A percentile compares a stretch with the other conserved stretches of the same genome.
Evolutionary conservation across 768 basidiomycete genomes (phyloP).

Genomic region (Sarcodon sp.): DNA sequence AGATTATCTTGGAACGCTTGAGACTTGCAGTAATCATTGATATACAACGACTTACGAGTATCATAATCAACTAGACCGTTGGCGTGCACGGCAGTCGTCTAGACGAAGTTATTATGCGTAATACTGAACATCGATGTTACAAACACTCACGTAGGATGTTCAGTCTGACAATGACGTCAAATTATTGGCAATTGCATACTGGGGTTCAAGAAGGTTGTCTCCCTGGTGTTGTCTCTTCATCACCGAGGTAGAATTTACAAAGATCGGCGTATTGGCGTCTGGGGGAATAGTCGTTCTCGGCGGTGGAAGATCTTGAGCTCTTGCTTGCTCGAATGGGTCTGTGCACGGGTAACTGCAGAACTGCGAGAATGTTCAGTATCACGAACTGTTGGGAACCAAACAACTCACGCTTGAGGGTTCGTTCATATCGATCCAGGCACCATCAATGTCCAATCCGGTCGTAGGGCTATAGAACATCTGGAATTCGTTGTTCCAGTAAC

Average conservation of each 20-base stretch:
- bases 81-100: conserved; percentile 30
- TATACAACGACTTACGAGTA: conserved; percentile 20
- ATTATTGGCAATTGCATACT: conserved; percentile 48
- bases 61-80: conserved; percentile 51
- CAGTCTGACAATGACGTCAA: conserved; percentile 34
- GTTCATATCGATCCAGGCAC: conserved; percentile 71
- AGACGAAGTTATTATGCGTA: neutral
- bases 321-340: conserved; percentile 47
- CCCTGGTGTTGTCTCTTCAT: conserved; percentile 15
- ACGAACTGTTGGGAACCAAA: neutral
- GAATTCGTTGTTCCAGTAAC: conserved; percentile 57
- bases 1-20: conserved; percentile 34
- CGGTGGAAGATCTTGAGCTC: conserved; percentile 39
- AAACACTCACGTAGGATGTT: conserved; percentile 36
- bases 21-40: neutral
- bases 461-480: conserved; percentile 36
- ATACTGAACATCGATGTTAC: neutral
- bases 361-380: conserved; percentile 16
- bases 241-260: conserved; percentile 17
- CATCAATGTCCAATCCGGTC: conserved; percentile 52
- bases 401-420: conserved; percentile 49
- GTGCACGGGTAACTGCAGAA: conserved; percentile 53
- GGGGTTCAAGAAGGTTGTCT: conserved; percentile 33
- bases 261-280: conserved; percentile 39
- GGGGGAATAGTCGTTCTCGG: conserved; percentile 35